These are phyloP conservation scores for Arthroderma sp. DNA, from an alignment of 2,329 filamentous ascomycete genomes.

Conservation along the genomic window DNA sequence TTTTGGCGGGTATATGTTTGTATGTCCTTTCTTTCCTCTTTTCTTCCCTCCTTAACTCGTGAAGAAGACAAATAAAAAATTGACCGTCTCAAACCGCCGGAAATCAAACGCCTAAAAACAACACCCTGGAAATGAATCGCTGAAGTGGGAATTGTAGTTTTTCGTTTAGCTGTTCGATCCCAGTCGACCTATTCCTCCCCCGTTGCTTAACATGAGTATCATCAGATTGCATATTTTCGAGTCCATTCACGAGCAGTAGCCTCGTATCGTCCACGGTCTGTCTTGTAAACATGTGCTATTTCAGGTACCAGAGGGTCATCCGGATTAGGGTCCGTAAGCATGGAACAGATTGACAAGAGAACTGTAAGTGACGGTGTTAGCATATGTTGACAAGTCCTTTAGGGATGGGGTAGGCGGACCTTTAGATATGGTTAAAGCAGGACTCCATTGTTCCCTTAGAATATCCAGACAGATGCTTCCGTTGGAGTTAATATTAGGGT, in stretches of 20 bases:
- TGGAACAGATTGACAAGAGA: constrained; percentile 96
- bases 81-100: no score
- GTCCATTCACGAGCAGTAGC: constrained; percentile 97
- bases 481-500: constrained; percentile 99
- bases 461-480: constrained; percentile 99
- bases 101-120: no score
- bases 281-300: constrained; percentile 99
- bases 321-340: constrained; percentile 98
- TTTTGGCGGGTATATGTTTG: no score
- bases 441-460: constrained; percentile 97
- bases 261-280: constrained; percentile 89
- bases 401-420: constrained; percentile 42
- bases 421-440: constrained; percentile 95
- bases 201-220: neutral
- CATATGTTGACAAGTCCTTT: neutral
- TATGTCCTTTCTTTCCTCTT: no score
- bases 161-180: no score
- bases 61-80: no score
- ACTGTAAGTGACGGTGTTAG: constrained; percentile 42
- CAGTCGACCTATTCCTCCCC: no score
- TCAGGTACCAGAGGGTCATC: constrained; percentile 97
- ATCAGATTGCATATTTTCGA: constrained; percentile 91
- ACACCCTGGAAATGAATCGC: no score
- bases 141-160: no score
- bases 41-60: no score